Percentiles rank a stretch among this genome's conserved stretches.
These are phyloP conservation scores for Micromonas pusilla DNA, from an alignment of 139 green algal genomes.

Conservation along the genomic window DNA sequence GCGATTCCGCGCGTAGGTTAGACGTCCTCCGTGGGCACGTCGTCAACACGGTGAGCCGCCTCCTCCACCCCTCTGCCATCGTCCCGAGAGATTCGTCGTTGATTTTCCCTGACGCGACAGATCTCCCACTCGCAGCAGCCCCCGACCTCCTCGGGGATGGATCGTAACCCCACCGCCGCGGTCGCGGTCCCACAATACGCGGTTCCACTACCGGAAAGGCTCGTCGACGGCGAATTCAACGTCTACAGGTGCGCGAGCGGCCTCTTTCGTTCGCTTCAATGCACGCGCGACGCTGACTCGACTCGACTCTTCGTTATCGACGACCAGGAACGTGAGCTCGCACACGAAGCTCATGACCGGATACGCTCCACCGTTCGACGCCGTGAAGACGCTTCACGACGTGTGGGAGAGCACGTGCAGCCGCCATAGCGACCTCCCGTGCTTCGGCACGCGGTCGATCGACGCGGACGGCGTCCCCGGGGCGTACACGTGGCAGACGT, in stretches of 20 bases:
- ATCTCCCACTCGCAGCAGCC: neutral
- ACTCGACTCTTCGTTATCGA: too few relatives aligned
- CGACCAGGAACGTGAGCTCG: neutral
- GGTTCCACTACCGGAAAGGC: neutral
- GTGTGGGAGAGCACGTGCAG: conserved; percentile 64
- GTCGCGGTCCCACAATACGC: neutral
- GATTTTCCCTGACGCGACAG: neutral
- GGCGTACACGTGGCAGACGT: conserved; percentile 16
- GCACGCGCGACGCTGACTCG: too few relatives aligned
- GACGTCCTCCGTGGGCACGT: too few relatives aligned
- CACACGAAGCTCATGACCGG: conserved; percentile 52
- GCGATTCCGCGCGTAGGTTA: too few relatives aligned
- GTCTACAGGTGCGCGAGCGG: neutral
- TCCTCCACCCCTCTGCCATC: too few relatives aligned
- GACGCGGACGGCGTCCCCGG: neutral
- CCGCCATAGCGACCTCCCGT: conserved; percentile 57
- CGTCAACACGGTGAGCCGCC: too few relatives aligned
- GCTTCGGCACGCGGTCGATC: conserved; percentile 22
- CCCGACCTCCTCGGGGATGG: neutral
- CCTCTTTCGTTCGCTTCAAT: neutral
- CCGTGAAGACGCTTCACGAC: conserved; percentile 86
- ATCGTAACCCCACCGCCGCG: neutral
- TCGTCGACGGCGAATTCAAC: neutral
- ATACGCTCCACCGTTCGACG: conserved; percentile 60
- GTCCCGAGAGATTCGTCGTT: too few relatives aligned